Base-by-base conservation (phyloP, 306 rosid genomes). In the Potentilla sterilis region DNA sequence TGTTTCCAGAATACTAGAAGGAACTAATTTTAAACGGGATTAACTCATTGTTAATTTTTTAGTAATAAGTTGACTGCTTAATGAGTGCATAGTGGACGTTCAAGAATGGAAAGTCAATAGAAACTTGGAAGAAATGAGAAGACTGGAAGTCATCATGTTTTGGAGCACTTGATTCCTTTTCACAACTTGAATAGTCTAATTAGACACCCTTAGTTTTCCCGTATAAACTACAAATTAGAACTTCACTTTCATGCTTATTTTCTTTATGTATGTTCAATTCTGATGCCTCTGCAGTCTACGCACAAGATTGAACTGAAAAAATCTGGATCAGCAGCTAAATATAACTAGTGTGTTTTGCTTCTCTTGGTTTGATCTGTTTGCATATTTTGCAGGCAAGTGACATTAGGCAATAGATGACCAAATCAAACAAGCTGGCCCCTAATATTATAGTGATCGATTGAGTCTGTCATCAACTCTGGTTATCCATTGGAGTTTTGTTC, bases 111-210 rank as follows among this genome's bases (percentile, higher is more conserved):
- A 55, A 55, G 40, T 55, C 79, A 62, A 47, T 42, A 59, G 41
- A 75, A 75, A 75, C 73, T 75, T 75, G 43, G 21, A 61, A 75
- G 72, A 61, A 75, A 63, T 54, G 34, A 59, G 66, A 70, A 70
- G 61, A 70, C 74, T 12, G 15, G 44, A 62, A 51, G 19, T 28
- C 22, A 14, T 18, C 48, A 70, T 52, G 12, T 40, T n/a, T 62
- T 35, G 4, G 65, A 4, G 14, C 49, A 63, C 66, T 43, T 69
- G 51, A 58, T 68, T 42, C 51, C 49, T 28, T 9, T 34, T 35
- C 15, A 63, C 72, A 37, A 38, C 32, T 63, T 63, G 40, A 61
- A 51, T 51, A 35, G 14, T 37, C 40, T 0, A 49, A n/a, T 32
- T 63, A 21, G 35, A 22, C 38, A 19, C 37, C 55, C 32, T 38